Conservation (phyloP, 768 basidiomycete species). For the Tylopilus felleus region DNA sequence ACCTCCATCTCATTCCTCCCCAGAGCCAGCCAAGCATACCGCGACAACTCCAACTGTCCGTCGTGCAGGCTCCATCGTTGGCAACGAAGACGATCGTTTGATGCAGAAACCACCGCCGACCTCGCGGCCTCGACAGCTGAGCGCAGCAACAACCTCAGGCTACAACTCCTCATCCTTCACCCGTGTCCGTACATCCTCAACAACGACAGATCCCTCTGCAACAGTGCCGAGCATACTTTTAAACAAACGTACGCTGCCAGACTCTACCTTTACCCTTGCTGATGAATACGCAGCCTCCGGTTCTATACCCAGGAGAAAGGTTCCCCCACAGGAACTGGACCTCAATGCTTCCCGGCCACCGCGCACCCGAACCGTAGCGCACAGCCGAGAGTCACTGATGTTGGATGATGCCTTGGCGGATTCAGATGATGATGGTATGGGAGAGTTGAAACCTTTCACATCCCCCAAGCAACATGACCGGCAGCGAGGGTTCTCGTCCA, state of each 20-base stretch:
- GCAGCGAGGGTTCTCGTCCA: constrained; percentile 40
- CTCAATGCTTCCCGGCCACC: constrained; percentile 22
- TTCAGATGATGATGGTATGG: constrained; percentile 56
- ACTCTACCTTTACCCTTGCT: constrained; percentile 29
- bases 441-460: constrained; percentile 26
- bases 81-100: constrained; percentile 51
- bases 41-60: constrained; percentile 46
- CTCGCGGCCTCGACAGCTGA: constrained; percentile 45
- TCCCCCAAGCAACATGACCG: constrained; percentile 40
- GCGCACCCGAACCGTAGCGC: constrained; percentile 47
- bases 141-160: constrained; percentile 41
- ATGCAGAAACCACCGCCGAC: constrained; percentile 34
- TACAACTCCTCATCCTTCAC: constrained; percentile 24
- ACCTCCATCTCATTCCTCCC: constrained; percentile 11
- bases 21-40: constrained; percentile 24
- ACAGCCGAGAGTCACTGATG: constrained; percentile 66
- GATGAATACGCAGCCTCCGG: constrained; percentile 25
- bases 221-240: constrained; percentile 5
- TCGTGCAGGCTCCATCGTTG: constrained; percentile 60
- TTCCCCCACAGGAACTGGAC: constrained; percentile 28
- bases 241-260: constrained; percentile 31
- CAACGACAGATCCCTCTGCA: constrained; percentile 29
- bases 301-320: constrained; percentile 20
- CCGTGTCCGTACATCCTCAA: constrained; percentile 32
- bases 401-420: constrained; percentile 72